Percentiles rank a stretch among this genome's conserved stretches.
These are phyloP conservation scores for Pholiota microspora DNA, from an alignment of 768 basidiomycete species.

Conservation along the genomic window DNA sequence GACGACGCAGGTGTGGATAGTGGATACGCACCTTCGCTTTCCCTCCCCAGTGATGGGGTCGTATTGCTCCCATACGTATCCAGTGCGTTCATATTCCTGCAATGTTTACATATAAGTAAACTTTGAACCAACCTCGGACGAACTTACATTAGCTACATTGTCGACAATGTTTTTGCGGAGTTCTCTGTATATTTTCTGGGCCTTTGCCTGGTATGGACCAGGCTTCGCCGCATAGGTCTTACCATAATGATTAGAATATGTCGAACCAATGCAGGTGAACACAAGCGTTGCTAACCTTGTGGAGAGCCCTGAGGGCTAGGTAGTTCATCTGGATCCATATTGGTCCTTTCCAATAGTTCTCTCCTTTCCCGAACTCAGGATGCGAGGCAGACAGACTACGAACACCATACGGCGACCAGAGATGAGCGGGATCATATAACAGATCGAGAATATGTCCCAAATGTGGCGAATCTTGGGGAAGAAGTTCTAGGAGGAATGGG, in stretches of 20 bases:
- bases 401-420: constrained; percentile 91
- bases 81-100: constrained; percentile 89
- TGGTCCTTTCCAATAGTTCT: constrained; percentile 97
- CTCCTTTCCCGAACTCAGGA: constrained; percentile 86
- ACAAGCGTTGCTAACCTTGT: constrained; percentile 50
- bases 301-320: constrained; percentile 73
- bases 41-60: constrained; percentile 83
- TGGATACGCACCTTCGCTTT: constrained; percentile 59
- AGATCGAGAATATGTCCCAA: constrained; percentile 81
- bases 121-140: not conserved
- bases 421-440: constrained; percentile 73
- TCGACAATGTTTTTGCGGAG: constrained; percentile 80
- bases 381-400: constrained; percentile 88
- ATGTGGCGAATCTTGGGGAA: constrained; percentile 75
- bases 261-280: not conserved
- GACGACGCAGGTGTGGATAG: constrained; percentile 5
- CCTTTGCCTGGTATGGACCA: constrained; percentile 79
- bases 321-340: constrained; percentile 99
- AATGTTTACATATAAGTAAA: not conserved
- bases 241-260: not conserved
- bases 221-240: constrained; percentile 75
- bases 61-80: constrained; percentile 98
- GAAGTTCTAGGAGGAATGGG: constrained; percentile 83
- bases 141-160: constrained; percentile 64
- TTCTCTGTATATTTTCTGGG: constrained; percentile 76